Base-by-base conservation (phyloP, 2,329 filamentous ascomycete species). In the Dendryphion nanum region DNA sequence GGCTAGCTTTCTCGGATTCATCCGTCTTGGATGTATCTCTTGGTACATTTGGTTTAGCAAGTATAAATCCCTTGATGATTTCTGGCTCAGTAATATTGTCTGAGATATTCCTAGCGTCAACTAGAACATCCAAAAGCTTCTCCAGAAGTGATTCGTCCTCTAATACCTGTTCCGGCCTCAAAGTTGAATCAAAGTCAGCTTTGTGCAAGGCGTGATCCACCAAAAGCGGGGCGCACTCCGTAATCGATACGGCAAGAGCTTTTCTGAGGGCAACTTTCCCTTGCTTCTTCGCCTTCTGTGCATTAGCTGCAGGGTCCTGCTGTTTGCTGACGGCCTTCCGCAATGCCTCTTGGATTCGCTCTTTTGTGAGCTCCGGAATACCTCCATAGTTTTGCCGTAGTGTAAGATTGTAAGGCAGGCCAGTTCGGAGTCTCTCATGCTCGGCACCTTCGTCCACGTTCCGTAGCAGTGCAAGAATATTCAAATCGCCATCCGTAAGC, bases 221-320 rank as follows among this genome's bases (percentile, higher is more conserved):
- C 5, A 98, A 69, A 38, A 93, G 80, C 0, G 93, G 90, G 2
- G 93, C 89, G 38, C 91, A 81, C 61, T 98, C 93, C 0, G 86
- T 87, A 38, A 97, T 91, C 1, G 86, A 87, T 10, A 85, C 78
- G 0, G 89, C 88, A 36, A 98, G 68, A 3, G 87, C 85, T 63
- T 86, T 90, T 40, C 89, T 80, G 47, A 97, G 57, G 38, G 83
- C 81, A 63, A 91, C 86, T 4, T 83, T 83, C 1, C 77, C 74
- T 63, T 89, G 91, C 53, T 79, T 81, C 71, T 81, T 80, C 44
- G 84, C 83, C 63, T 89, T 91, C 50, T 81, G 82, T 5, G 69
- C 71, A 18, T 70, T 62, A 16, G 70, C 70, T 0, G 70, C 70
- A 4, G 72, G 71, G 10, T 70, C 67, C 5, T 77, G 74, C 32